Evolutionary conservation across 257 asterid genomes (phyloP), one percentile per base, ranked within the genome.

Genomic region (Solanum piurae): DNA sequence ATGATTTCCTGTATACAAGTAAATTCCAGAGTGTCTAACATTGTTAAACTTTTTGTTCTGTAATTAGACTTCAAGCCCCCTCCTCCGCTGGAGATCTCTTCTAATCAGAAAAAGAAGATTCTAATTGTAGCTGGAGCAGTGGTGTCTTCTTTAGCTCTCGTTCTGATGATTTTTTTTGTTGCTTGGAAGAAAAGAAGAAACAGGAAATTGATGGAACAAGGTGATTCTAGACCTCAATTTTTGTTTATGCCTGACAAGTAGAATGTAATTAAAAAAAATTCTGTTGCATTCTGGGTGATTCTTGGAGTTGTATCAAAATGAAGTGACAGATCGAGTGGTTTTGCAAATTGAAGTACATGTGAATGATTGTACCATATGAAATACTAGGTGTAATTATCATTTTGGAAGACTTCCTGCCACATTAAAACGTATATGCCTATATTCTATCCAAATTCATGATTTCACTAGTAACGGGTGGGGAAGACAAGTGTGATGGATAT

Each of bases 181-280:
- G 71, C 33, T 83, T 91, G 92, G 93, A 88, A 93, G 93, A 89
- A 87, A 88, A 76, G 88, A 52, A 89, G 90, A 86, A 66, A 83
- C 84, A 88, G 60, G 69, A 89, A 89, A 36, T 91, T 94, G 36
- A 93, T 92, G 91, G 94, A 93, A 89, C 71, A 92, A 94, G 98
- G 98, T 93, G 74, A 84, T 42, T 85, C 33, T 40, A 44, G 46
- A 58, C 74, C 62, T 76, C 10, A 52, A 34, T 25, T 77, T 85
- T 36, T 8, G 69, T 86, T 38, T 38, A 66, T 21, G 40, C 73
- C 31, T 55, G 87, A 58, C 33, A 55, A 38, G 37, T 27, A 44
- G 60, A 29, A 46, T 36, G 38, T 84, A 84, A n/a, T 12, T 38
- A 12, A 3, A 76, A 23, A 52, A 16, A 18, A 1, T n/a, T 71